Percentiles rank a stretch among this genome's conserved stretches.
Conservation (phyloP, 2,329 filamentous ascomycete genomes). For the Gaeumannomyces tritici region DNA sequence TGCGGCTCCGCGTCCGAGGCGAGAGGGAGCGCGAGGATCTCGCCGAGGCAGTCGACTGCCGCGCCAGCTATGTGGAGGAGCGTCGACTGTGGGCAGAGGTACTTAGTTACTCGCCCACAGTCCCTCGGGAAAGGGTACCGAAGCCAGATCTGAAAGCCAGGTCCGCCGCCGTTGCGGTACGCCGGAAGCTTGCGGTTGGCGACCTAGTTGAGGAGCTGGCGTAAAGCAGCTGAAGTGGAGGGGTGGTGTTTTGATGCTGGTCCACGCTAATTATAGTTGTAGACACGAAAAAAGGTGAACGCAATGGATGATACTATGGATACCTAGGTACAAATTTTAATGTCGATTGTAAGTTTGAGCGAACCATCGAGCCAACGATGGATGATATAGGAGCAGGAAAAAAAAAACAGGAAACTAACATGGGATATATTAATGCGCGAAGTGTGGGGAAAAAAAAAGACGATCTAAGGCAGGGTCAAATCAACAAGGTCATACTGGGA, state of each 20-base stretch:
- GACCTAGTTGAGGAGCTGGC: conserved; percentile 2
- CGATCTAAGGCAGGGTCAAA: too few relatives aligned
- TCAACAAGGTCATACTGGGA: too few relatives aligned
- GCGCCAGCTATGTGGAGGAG: conserved; percentile 30
- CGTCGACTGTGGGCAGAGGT: conserved; percentile 31
- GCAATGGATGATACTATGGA: too few relatives aligned
- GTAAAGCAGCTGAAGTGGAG: not conserved
- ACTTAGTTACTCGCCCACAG: conserved; percentile 24
- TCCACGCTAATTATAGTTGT: not conserved
- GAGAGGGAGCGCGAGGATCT: conserved; percentile 32
- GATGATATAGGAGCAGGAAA: too few relatives aligned
- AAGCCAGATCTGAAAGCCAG: not conserved
- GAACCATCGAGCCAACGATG: too few relatives aligned
- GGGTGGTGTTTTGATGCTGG: not conserved
- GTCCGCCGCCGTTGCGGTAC: not conserved
- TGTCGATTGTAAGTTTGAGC: too few relatives aligned
- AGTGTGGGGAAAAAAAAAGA: too few relatives aligned
- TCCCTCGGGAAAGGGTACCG: not conserved
- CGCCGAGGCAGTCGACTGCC: conserved; percentile 31
- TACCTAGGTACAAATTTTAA: too few relatives aligned
- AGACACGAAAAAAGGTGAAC: too few relatives aligned
- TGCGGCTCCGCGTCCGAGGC: conserved; percentile 26
- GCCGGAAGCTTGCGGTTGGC: conserved; percentile 4
- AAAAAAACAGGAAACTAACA: too few relatives aligned
- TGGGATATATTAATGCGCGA: too few relatives aligned